Percentiles rank a stretch among this genome's conserved stretches.
phyloP scores from a whole-genome alignment of 2,329 filamentous ascomycete species.

The Pestalotiopsis sp. region DNA sequence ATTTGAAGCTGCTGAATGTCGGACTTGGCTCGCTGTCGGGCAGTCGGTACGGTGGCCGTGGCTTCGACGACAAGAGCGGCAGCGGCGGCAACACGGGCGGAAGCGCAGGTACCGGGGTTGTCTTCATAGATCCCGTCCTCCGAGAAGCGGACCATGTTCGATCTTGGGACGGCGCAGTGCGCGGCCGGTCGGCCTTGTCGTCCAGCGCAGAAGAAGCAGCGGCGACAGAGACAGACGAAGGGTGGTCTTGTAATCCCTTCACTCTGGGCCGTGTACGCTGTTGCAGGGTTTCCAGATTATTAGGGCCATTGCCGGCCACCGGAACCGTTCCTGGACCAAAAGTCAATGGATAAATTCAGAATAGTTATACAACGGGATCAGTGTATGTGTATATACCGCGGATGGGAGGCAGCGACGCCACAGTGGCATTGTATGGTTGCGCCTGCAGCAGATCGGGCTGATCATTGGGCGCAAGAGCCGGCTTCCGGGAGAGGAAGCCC shows the following conservation, averaged over 20 bases:
- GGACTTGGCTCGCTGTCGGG: slow-evolving; percentile 4
- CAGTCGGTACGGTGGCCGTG: slow-evolving; percentile 11
- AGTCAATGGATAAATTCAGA: not conserved
- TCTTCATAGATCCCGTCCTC: slow-evolving; percentile 1
- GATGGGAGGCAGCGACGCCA: slow-evolving; percentile 38
- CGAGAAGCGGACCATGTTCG: not conserved
- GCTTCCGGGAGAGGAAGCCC: slow-evolving; percentile 35
- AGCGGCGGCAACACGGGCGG: not conserved
- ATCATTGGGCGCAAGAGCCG: slow-evolving; percentile 17
- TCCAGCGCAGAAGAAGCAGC: slow-evolving; percentile 16
- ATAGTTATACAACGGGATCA: not conserved
- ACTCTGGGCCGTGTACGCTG: slow-evolving; percentile 31
- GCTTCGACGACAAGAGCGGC: not conserved
- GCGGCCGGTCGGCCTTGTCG: slow-evolving; percentile 35
- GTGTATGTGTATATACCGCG: slow-evolving; percentile 29
- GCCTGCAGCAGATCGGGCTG: slow-evolving; percentile 28
- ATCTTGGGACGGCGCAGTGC: slow-evolving; percentile 33
- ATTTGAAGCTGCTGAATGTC: slow-evolving; percentile 20
- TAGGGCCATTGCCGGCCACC: slow-evolving; percentile 43
- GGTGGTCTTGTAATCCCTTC: slow-evolving; percentile 20
- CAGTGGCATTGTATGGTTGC: slow-evolving; percentile 39
- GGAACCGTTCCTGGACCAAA: slow-evolving; percentile 38
- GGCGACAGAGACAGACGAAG: slow-evolving; percentile 23
- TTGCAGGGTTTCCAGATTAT: slow-evolving; percentile 37
- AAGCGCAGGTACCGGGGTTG: not conserved